These are phyloP conservation scores for Olyra latifolia DNA, from an alignment of 176 grass and related monocot genomes.

Conservation along the genomic window DNA sequence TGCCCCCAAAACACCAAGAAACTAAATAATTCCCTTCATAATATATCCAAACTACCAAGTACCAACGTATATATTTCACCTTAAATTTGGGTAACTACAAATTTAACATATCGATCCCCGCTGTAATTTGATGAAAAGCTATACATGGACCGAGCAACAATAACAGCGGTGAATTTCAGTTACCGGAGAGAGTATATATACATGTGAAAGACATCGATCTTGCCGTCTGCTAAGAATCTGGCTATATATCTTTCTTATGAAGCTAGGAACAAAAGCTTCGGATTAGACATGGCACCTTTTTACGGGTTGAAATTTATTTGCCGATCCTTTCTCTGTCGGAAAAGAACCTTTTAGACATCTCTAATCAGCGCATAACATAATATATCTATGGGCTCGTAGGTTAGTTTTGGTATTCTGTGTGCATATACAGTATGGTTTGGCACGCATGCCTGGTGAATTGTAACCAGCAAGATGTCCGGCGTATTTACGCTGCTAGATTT, in stretches of 20 bases:
- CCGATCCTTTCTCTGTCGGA: not conserved
- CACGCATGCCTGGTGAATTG: not conserved
- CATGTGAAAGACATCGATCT: constrained; percentile 14
- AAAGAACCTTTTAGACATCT: constrained; percentile 13
- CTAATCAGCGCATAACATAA: not conserved
- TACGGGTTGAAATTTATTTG: constrained; percentile 20
- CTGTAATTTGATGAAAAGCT: too few relatives aligned
- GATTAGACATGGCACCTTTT: constrained; percentile 32
- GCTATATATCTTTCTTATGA: constrained; percentile 33
- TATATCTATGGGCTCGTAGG: not conserved
- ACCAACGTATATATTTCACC: too few relatives aligned
- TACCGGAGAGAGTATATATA: too few relatives aligned
- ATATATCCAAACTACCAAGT: too few relatives aligned
- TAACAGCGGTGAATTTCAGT: too few relatives aligned
- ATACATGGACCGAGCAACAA: too few relatives aligned
- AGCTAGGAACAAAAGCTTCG: constrained; percentile 22
- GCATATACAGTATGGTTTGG: not conserved
- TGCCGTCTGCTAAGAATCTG: constrained; percentile 21
- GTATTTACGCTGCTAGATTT: too few relatives aligned
- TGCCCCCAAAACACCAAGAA: not conserved
- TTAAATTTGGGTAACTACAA: too few relatives aligned
- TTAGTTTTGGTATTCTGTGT: not conserved
- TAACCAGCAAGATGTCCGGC: too few relatives aligned
- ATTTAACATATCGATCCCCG: too few relatives aligned
- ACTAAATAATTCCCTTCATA: not conserved